Evolutionary conservation across 179 eudicot species (phyloP).

Genomic region (Gypsophila paniculata): DNA sequence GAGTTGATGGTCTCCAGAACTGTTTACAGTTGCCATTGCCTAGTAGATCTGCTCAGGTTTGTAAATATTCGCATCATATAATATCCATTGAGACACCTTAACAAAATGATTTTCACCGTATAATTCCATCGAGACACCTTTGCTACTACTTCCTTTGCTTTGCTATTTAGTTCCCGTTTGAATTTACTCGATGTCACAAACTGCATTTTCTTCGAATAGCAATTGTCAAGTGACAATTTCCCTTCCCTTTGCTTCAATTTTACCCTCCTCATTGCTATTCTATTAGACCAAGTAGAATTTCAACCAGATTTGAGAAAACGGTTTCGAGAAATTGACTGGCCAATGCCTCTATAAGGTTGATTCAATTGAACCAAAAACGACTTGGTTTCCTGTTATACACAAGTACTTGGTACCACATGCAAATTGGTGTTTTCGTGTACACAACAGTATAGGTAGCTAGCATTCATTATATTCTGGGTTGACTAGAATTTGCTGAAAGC

Average conservation of each 20-base stretch:
- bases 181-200: too few species aligned
- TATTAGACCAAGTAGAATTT: not conserved
- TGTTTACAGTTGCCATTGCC: conserved; percentile 74
- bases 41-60: conserved; percentile 89
- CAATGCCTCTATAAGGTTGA: not conserved
- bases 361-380: not conserved
- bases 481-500: not conserved
- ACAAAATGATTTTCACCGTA: too few species aligned
- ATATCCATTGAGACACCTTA: not conserved
- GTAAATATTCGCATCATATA: conserved; percentile 17
- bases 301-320: not conserved
- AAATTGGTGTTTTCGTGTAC: not conserved
- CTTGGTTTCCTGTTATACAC: not conserved
- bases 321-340: not conserved
- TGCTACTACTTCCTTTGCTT: too few species aligned
- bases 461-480: not conserved
- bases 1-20: conserved; percentile 62
- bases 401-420: not conserved
- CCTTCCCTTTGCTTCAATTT: too few species aligned
- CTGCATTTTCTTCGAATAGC: too few species aligned
- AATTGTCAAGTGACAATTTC: too few species aligned
- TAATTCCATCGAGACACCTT: too few species aligned
- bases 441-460: not conserved
- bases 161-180: too few species aligned
- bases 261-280: too few species aligned